Conservation (phyloP, 306 rosid genomes). For the Fragaria ananassa region DNA sequence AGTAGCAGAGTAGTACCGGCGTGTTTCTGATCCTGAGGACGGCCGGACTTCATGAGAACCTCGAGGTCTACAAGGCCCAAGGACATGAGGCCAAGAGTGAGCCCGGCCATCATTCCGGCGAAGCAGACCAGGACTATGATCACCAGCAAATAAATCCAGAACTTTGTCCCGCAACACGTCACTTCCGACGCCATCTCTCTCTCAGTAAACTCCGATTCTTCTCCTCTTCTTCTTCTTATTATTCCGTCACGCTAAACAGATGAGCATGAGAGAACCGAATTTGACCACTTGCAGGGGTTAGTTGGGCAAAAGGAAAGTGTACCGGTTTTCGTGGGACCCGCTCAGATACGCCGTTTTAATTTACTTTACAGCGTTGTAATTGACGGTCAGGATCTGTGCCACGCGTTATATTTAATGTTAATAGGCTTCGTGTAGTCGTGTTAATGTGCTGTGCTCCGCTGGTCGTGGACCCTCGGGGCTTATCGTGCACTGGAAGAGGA, state of each 20-base stretch:
- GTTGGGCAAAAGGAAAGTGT: not conserved
- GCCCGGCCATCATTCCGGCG: slow-evolving; percentile 97
- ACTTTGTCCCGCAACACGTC: slow-evolving; percentile 60
- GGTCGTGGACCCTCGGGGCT: too few relatives aligned
- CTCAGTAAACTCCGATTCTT: not conserved
- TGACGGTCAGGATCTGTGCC: too few relatives aligned
- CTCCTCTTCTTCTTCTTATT: not conserved
- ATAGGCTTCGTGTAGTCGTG: too few relatives aligned
- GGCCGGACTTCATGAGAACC: slow-evolving; percentile 93
- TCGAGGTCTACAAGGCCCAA: slow-evolving; percentile 95
- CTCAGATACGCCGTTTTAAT: not conserved
- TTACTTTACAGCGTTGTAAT: too few relatives aligned
- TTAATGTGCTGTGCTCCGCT: too few relatives aligned
- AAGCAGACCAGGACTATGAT: slow-evolving; percentile 68
- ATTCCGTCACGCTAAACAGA: not conserved
- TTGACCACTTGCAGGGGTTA: not conserved
- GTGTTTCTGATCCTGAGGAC: slow-evolving; percentile 83
- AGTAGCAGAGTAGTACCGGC: slow-evolving; percentile 39
- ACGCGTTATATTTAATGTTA: too few relatives aligned
- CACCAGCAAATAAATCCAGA: slow-evolving; percentile 45
- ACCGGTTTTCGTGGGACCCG: not conserved
- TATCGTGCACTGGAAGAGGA: not conserved
- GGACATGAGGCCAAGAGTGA: slow-evolving; percentile 96
- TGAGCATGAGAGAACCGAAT: not conserved
- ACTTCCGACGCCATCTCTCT: slow-evolving; percentile 57